Percentiles rank a stretch among this genome's conserved stretches.
phyloP scores from a whole-genome alignment of 306 rosid species.

The Casuarina equisetifolia region DNA sequence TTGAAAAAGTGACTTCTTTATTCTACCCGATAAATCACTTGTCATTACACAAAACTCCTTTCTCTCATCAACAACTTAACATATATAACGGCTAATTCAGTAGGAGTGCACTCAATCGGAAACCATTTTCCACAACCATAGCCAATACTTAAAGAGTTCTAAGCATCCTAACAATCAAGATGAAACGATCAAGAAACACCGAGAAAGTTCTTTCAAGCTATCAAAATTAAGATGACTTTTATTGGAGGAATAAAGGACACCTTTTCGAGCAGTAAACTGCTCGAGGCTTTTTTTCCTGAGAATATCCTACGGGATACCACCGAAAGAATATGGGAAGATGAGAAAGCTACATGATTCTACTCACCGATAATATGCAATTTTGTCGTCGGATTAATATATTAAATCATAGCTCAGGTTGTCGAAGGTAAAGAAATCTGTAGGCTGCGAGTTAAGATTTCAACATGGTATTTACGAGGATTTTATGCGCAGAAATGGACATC shows the following conservation, averaged over 20 bases:
- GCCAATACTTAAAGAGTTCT: not conserved
- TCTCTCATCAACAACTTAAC: not conserved
- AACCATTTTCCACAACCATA: not conserved
- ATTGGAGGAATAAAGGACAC: not conserved
- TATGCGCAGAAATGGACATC: not conserved
- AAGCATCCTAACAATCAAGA: not conserved
- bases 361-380: not conserved
- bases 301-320: not conserved
- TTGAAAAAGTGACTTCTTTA: not conserved
- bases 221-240: not conserved
- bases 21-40: not conserved
- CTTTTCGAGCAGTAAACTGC: not conserved
- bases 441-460: not conserved
- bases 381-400: too few relatives aligned
- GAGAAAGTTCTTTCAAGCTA: not conserved
- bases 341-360: not conserved
- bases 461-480: not conserved
- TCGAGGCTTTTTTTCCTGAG: not conserved
- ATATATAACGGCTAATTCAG: not conserved
- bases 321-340: not conserved
- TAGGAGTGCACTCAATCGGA: not conserved
- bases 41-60: not conserved
- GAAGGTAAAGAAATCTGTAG: not conserved
- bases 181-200: not conserved
- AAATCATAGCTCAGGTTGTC: not conserved